phyloP scores from a whole-genome alignment of 176 grass and related monocot genomes.

The Carex pumila region DNA sequence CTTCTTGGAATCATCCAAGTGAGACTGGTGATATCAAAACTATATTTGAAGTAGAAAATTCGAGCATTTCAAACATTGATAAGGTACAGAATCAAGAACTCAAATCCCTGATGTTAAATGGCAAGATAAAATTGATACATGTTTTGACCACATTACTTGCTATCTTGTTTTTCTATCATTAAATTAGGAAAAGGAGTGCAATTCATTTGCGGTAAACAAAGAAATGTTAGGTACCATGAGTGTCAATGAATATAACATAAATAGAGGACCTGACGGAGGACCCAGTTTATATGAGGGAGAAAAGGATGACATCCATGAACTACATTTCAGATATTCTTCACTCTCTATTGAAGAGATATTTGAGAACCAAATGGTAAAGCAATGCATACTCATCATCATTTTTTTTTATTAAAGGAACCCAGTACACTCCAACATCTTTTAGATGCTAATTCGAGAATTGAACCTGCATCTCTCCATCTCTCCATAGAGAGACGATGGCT shows the following conservation, averaged over 20 bases:
- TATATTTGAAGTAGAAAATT: conserved; percentile 36
- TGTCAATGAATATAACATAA: conserved; percentile 4
- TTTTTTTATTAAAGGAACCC: too few relatives aligned
- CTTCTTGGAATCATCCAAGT: conserved; percentile 10
- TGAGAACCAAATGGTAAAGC: neutral
- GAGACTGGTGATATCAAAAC: conserved; percentile 33
- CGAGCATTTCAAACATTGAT: neutral
- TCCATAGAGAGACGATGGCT: too few relatives aligned
- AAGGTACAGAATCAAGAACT: neutral
- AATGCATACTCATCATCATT: neutral
- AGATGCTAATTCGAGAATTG: too few relatives aligned
- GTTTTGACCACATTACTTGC: neutral
- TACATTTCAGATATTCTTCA: neutral
- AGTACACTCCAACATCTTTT: too few relatives aligned
- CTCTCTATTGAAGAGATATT: conserved; percentile 7
- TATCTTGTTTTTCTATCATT: neutral
- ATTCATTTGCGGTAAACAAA: neutral
- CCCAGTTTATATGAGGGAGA: neutral
- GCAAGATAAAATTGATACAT: neutral
- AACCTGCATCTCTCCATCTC: too few relatives aligned
- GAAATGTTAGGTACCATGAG: neutral
- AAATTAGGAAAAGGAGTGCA: neutral
- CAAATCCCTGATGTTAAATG: neutral
- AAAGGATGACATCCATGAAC: neutral
- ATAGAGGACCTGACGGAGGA: neutral